Evolutionary conservation across 306 rosid species (phyloP).

Genomic region (Castanospermum australe): DNA sequence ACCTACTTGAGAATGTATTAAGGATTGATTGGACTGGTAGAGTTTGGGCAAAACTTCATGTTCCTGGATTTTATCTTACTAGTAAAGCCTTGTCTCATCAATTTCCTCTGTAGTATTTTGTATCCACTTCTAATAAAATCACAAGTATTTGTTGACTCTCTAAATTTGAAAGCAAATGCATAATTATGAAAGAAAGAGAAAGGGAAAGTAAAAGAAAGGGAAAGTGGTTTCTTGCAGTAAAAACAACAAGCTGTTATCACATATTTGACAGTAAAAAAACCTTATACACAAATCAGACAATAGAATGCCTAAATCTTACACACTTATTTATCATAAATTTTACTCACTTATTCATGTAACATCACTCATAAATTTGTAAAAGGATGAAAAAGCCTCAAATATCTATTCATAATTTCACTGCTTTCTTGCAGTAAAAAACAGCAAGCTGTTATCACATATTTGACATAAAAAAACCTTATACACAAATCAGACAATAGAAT

Average conservation of each 20-base stretch:
- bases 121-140: not conserved
- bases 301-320: not conserved
- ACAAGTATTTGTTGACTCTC: not conserved
- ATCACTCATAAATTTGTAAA: conserved; percentile 35
- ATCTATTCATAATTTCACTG: conserved; percentile 47
- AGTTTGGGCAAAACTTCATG: not conserved
- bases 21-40: not conserved
- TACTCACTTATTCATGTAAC: conserved; percentile 38
- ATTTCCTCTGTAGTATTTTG: not conserved
- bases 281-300: conserved; percentile 33
- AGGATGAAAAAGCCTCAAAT: not conserved
- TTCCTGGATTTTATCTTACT: not conserved
- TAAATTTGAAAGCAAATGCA: not conserved
- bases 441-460: no score
- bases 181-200: not conserved
- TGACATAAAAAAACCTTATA: no score
- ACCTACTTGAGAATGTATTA: not conserved
- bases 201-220: not conserved
- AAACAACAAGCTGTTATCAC: conserved; percentile 35
- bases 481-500: no score
- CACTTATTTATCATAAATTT: not conserved
- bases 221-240: not conserved
- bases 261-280: conserved; percentile 6
- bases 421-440: no score
- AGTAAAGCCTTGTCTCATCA: not conserved